A percentile compares a stretch with the other conserved stretches of the same genome.
phyloP scores from a whole-genome alignment of 139 green algal genomes.

The Coelastrella sp. region DNA sequence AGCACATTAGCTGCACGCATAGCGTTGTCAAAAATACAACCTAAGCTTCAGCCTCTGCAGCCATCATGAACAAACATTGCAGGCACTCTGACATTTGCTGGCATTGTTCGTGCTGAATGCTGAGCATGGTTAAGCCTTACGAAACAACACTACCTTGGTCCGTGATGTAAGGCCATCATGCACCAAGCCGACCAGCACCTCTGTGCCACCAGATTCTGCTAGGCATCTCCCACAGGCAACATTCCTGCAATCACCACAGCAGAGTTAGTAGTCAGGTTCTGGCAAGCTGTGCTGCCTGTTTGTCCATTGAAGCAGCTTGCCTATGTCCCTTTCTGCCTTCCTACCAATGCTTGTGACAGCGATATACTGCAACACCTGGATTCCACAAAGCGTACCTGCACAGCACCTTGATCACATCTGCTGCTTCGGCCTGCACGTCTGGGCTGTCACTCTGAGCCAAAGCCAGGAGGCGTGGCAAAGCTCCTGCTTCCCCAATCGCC shows the following conservation, averaged over 20 bases:
- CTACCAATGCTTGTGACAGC: no score
- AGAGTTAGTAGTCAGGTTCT: no score
- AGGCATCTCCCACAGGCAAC: slow-evolving; percentile 42
- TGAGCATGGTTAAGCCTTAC: neutral
- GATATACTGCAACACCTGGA: no score
- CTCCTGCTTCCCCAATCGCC: slow-evolving; percentile 52
- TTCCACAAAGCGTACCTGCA: slow-evolving; percentile 38
- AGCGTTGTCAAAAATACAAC: no score
- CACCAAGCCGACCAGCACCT: slow-evolving; percentile 46
- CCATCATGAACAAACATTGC: no score
- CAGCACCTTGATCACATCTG: slow-evolving; percentile 69
- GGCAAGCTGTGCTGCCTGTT: no score
- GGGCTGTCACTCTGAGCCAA: slow-evolving; percentile 52
- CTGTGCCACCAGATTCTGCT: slow-evolving; percentile 49
- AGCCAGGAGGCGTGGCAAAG: slow-evolving; percentile 45
- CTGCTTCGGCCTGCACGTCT: slow-evolving; percentile 63
- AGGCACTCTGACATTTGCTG: no score
- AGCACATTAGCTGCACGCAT: neutral
- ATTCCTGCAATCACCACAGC: slow-evolving; percentile 40
- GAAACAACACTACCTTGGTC: slow-evolving; percentile 22
- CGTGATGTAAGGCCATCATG: slow-evolving; percentile 29
- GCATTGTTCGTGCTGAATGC: no score
- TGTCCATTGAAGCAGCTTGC: no score
- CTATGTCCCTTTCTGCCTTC: no score
- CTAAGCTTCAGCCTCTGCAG: no score